Conservation (phyloP, 305 asterid species). For the Solanum aculeatissimum region DNA sequence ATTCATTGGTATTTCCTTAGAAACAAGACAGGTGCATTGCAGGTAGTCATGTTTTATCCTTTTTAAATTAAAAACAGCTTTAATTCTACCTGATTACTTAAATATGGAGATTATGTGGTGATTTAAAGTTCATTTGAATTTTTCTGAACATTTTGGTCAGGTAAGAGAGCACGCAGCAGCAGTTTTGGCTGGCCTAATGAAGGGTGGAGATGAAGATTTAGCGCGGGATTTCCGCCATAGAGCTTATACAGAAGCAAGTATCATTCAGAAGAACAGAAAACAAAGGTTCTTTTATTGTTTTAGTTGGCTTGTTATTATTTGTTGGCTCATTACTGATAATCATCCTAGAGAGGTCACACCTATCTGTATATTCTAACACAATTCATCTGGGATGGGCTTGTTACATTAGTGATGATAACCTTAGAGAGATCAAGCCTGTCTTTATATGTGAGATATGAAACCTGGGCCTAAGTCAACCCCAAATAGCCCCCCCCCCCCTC, state of each 20-base stretch:
- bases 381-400: neutral
- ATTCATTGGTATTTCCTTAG: neutral
- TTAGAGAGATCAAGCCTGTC: neutral
- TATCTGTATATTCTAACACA: neutral
- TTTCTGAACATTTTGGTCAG: conserved; percentile 21
- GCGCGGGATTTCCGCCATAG: conserved; percentile 72
- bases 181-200: conserved; percentile 97
- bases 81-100: neutral
- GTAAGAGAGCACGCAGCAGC: conserved; percentile 99
- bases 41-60: neutral
- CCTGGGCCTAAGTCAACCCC: neutral
- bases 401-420: neutral
- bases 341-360: neutral
- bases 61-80: neutral
- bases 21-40: neutral
- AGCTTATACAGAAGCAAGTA: conserved; percentile 74
- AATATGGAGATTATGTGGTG: neutral
- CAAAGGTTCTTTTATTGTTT: conserved; percentile 39
- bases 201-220: conserved; percentile 71
- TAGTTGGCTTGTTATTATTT: neutral
- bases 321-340: neutral
- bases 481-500: too few species aligned
- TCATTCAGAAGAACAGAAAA: conserved; percentile 54
- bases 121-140: neutral
- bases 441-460: neutral